These are phyloP conservation scores for Paramecium primaurelia DNA, from an alignment of 73 alveolate genomes.

Conservation along the genomic window DNA sequence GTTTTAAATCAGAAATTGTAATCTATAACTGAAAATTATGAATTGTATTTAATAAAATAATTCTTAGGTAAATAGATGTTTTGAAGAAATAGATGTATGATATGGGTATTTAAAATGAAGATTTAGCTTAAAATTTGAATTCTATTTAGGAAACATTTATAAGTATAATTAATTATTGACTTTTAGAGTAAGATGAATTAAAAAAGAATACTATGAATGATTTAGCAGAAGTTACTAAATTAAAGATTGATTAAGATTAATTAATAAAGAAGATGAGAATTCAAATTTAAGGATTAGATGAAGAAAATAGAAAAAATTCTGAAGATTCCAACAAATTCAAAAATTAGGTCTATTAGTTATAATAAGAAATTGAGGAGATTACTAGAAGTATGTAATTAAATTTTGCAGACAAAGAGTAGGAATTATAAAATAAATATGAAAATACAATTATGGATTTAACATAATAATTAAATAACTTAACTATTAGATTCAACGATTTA, in stretches of 20 bases:
- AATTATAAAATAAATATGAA: background rate
- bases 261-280: background rate
- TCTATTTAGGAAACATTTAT: background rate
- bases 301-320: background rate
- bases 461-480: background rate
- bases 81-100: constrained; percentile 18
- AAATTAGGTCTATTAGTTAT: background rate
- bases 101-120: constrained; percentile 23
- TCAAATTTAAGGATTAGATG: background rate
- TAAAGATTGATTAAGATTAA: constrained; percentile 8
- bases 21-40: background rate
- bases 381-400: background rate
- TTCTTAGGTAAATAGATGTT: background rate
- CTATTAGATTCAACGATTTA: constrained; percentile 6
- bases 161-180: background rate
- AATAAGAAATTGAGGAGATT: constrained; percentile 33
- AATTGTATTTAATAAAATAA: background rate
- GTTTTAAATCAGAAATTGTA: background rate
- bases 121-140: background rate
- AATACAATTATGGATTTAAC: background rate
- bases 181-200: background rate
- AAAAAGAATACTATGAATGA: background rate
- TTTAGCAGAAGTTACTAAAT: background rate
- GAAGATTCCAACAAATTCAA: background rate
- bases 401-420: background rate